Conservation (phyloP, 768 basidiomycete genomes). For the Suillus subluteus region DNA sequence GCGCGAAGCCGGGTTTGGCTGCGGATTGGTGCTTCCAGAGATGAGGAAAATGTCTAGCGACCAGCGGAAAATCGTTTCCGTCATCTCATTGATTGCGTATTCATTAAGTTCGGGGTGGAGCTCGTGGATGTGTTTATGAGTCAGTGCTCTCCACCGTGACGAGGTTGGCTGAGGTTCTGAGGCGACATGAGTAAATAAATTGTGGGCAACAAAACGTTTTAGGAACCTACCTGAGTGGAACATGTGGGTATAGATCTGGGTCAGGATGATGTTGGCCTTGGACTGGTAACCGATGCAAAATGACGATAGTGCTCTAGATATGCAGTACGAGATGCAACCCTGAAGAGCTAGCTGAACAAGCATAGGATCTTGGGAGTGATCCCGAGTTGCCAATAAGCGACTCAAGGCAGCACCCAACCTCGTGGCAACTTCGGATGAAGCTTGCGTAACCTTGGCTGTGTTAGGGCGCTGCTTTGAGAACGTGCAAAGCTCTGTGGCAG, state of each 20-base stretch:
- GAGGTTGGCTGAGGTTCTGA: constrained; percentile 78
- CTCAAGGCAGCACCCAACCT: constrained; percentile 68
- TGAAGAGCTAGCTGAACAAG: constrained; percentile 79
- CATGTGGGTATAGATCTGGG: constrained; percentile 65
- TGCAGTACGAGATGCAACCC: constrained; percentile 67
- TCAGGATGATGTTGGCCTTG: constrained; percentile 66
- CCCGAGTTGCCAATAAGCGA: constrained; percentile 60
- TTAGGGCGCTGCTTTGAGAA: constrained; percentile 48
- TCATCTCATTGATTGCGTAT: constrained; percentile 69
- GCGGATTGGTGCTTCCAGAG: constrained; percentile 57
- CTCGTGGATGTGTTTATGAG: constrained; percentile 68
- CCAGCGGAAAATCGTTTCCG: constrained; percentile 77
- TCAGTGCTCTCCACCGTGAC: constrained; percentile 75
- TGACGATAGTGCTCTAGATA: constrained; percentile 65
- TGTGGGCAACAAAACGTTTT: constrained; percentile 1
- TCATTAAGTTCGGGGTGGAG: constrained; percentile 70
- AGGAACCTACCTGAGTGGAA: constrained; percentile 48
- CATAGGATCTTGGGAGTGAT: constrained; percentile 76
- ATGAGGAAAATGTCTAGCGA: constrained; percentile 67
- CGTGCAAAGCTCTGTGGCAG: constrained; percentile 69
- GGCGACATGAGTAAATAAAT: constrained; percentile 22
- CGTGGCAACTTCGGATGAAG: constrained; percentile 60
- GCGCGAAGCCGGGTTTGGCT: constrained; percentile 39
- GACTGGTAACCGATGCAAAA: constrained; percentile 79
- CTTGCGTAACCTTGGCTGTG: constrained; percentile 48